Evolutionary conservation across 2,329 filamentous ascomycete species (phyloP).

Genomic region (Colletotrichum chlorophyti): DNA sequence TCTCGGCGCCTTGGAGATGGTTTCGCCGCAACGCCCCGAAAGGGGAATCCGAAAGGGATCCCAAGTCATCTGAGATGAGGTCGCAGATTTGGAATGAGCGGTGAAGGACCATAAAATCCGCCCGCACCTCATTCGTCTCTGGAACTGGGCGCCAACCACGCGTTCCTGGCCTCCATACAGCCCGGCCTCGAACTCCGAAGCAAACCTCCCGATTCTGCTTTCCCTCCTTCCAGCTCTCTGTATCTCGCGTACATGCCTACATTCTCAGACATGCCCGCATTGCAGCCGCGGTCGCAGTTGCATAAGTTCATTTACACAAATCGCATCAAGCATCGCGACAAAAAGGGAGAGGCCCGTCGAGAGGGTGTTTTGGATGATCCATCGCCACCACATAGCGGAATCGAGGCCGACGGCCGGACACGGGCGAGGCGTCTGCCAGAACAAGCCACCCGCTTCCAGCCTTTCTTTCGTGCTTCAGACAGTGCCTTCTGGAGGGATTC

Average conservation of each 20-base stretch:
- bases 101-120: conserved; percentile 10
- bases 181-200: background rate
- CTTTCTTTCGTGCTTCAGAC: background rate
- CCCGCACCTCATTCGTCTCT: background rate
- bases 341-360: background rate
- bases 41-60: background rate
- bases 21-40: background rate
- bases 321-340: no score
- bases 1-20: background rate
- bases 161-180: conserved; percentile 8
- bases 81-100: conserved; percentile 13
- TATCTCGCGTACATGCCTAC: conserved; percentile 19
- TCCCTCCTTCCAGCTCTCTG: background rate
- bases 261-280: conserved; percentile 11
- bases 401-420: background rate
- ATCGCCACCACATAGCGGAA: background rate
- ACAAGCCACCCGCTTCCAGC: background rate
- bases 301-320: background rate
- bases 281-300: conserved; percentile 2
- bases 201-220: background rate
- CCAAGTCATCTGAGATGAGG: background rate
- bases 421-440: conserved; percentile 11
- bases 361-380: background rate
- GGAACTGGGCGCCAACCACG: background rate
- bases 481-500: background rate